phyloP scores from a whole-genome alignment of 148 eudicot species.

The Rhododendron ferrugineum region DNA sequence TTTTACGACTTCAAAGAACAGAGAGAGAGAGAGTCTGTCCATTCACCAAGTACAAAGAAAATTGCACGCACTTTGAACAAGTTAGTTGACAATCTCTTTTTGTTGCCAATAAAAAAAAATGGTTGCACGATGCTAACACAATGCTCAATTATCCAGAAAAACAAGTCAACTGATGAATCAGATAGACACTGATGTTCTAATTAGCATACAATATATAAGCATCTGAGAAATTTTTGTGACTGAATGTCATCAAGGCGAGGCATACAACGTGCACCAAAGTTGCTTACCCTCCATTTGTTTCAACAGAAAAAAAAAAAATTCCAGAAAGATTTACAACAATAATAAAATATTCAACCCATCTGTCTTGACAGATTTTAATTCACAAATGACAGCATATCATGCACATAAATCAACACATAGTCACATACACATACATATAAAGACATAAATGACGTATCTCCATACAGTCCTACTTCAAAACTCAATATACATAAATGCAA shows the following conservation, averaged over 20 bases:
- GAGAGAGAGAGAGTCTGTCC: neutral
- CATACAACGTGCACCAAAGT: neutral
- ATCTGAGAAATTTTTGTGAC: neutral
- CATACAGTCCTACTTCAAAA: neutral
- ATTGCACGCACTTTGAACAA: neutral
- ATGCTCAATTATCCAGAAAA: neutral
- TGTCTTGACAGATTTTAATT: neutral
- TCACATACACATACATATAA: neutral
- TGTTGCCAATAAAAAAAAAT: neutral
- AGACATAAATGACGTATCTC: neutral
- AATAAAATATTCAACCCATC: neutral
- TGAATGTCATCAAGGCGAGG: neutral
- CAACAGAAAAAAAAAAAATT: neutral
- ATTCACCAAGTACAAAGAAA: neutral
- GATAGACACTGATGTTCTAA: neutral
- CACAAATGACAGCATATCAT: neutral
- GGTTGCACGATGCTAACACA: neutral
- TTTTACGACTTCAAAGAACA: conserved; percentile 5
- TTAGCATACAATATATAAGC: neutral
- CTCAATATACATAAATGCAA: neutral
- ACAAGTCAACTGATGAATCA: neutral
- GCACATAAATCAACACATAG: neutral
- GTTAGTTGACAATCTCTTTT: neutral
- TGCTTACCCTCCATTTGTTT: neutral
- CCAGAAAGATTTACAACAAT: neutral